These are phyloP conservation scores for Silene coronaria DNA, from an alignment of 179 eudicot genomes.

Conservation along the genomic window DNA sequence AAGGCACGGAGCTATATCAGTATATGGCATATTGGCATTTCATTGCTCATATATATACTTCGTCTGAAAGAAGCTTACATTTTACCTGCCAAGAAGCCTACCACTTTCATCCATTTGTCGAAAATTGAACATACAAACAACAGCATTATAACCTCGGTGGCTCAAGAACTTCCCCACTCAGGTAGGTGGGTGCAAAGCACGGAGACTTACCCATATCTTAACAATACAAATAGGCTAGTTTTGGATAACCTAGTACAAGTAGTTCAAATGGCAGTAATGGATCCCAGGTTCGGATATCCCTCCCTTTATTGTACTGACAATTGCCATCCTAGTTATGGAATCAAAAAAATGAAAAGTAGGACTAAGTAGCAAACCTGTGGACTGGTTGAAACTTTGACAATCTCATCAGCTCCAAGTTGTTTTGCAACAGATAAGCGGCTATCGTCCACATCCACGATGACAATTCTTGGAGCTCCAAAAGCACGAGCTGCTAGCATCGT, in stretches of 20 bases:
- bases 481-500: constrained; percentile 91
- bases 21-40: not conserved
- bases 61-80: too few species aligned
- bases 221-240: too few species aligned
- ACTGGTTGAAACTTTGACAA: constrained; percentile 64
- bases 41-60: too few species aligned
- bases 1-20: not conserved
- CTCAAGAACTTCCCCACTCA: too few species aligned
- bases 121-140: not conserved
- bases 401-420: constrained; percentile 75
- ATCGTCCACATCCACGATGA: constrained; percentile 80
- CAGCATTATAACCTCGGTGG: not conserved
- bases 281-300: not conserved
- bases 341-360: not conserved
- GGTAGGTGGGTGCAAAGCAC: too few species aligned
- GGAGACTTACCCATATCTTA: too few species aligned
- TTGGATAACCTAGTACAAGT: too few species aligned
- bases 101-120: too few species aligned
- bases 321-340: not conserved
- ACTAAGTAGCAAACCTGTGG: constrained; percentile 38
- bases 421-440: constrained; percentile 79
- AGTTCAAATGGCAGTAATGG: too few species aligned
- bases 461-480: constrained; percentile 79
- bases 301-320: too few species aligned
- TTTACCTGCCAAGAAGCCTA: too few species aligned